Evolutionary conservation across 495 filamentous ascomycete genomes (phyloP).

Genomic region (Penicillium malachiteum): DNA sequence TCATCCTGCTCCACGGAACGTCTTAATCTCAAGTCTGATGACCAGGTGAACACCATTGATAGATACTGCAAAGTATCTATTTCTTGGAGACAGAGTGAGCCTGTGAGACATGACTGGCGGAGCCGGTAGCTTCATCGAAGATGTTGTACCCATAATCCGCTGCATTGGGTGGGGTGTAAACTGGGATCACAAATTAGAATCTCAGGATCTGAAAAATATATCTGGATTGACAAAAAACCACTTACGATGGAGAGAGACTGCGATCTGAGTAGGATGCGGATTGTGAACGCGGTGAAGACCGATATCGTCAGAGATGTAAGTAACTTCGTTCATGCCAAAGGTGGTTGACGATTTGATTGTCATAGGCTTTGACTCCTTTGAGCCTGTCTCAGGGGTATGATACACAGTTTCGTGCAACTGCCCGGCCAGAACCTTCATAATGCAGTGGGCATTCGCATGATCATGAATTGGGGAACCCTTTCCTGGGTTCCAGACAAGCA

Average conservation of each 20-base stretch:
- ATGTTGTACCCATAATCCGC: conserved; percentile 72
- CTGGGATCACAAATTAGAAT: conserved; percentile 2
- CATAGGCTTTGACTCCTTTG: conserved; percentile 17
- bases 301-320: conserved; percentile 78
- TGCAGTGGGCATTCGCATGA: conserved; percentile 77
- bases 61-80: no score
- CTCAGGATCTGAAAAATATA: neutral
- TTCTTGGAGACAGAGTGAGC: conserved; percentile 13
- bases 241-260: conserved; percentile 80
- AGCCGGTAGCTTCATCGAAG: conserved; percentile 67
- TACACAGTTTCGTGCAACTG: conserved; percentile 76
- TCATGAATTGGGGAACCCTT: conserved; percentile 83
- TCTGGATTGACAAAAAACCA: conserved; percentile 6
- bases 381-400: conserved; percentile 54
- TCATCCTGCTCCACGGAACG: neutral
- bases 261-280: conserved; percentile 60
- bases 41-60: no score
- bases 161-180: conserved; percentile 57
- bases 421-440: conserved; percentile 54
- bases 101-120: conserved; percentile 35
- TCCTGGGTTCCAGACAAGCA: conserved; percentile 86
- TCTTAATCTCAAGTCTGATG: neutral
- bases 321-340: conserved; percentile 56
- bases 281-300: conserved; percentile 83
- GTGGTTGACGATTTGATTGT: conserved; percentile 26